Conservation (phyloP, 495 filamentous ascomycete species). For the Usnea hakonensis region DNA sequence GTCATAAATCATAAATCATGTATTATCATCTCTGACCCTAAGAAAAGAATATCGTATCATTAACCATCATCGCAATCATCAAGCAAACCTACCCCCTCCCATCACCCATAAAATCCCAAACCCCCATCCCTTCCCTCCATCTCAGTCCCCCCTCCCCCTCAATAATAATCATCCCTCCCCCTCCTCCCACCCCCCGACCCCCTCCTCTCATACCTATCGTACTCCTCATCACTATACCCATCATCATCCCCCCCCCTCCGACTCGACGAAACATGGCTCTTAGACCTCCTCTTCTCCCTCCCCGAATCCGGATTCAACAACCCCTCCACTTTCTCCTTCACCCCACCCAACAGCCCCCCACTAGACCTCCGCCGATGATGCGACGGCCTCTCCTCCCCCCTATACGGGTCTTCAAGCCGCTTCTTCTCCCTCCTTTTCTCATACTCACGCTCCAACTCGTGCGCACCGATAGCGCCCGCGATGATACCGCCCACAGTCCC, state of each 20-base stretch:
- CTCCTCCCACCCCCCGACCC: slow-evolving; percentile 1
- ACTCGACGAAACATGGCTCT: slow-evolving; percentile 4
- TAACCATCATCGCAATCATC: too few species aligned
- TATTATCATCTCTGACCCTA: too few species aligned
- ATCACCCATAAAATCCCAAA: too few species aligned
- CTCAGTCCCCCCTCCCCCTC: too few species aligned
- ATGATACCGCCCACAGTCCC: slow-evolving; percentile 44
- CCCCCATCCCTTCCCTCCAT: too few species aligned
- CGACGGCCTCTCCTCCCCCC: not conserved
- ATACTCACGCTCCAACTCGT: slow-evolving; percentile 37
- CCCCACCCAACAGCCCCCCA: slow-evolving; percentile 45
- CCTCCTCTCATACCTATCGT: slow-evolving; percentile 14
- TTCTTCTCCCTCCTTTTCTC: slow-evolving; percentile 42
- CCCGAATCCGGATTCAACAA: slow-evolving; percentile 30
- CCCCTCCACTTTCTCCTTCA: slow-evolving; percentile 45
- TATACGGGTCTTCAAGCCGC: slow-evolving; percentile 23
- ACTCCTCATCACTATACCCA: slow-evolving; percentile 8
- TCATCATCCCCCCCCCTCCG: slow-evolving; percentile 6
- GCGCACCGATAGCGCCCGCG: slow-evolving; percentile 51
- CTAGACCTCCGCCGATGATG: slow-evolving; percentile 22
- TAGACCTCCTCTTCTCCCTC: slow-evolving; percentile 23
- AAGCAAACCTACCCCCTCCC: too few species aligned
- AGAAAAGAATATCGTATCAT: too few species aligned
- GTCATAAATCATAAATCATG: too few species aligned
- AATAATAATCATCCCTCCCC: slow-evolving; percentile 16